These are phyloP conservation scores for Aspergillus leporis DNA, from an alignment of 495 filamentous ascomycete species.

Conservation along the genomic window DNA sequence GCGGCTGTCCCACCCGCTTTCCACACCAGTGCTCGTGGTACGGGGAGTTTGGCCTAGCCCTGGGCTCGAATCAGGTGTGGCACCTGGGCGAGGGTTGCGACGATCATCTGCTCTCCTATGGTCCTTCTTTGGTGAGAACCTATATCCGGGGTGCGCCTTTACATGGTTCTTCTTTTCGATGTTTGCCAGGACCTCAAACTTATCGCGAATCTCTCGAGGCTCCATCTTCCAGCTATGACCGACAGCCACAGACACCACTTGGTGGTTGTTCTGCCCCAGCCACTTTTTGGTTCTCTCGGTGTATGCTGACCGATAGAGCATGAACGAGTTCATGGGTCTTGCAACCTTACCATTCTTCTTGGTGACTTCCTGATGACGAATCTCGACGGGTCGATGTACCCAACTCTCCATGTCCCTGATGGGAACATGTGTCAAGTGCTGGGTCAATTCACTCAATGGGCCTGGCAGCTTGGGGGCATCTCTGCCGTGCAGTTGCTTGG, in stretches of 20 bases:
- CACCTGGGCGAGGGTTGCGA: slow-evolving; percentile 7
- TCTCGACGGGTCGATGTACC: slow-evolving; percentile 70
- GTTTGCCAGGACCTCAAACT: slow-evolving; percentile 78
- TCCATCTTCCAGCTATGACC: slow-evolving; percentile 88
- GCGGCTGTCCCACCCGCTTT: slow-evolving; percentile 32
- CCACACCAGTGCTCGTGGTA: slow-evolving; percentile 29
- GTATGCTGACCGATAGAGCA: slow-evolving; percentile 94
- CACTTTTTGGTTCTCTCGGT: slow-evolving; percentile 81
- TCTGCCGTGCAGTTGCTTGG: slow-evolving; percentile 6
- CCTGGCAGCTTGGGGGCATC: slow-evolving; percentile 23
- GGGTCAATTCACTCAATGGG: slow-evolving; percentile 79
- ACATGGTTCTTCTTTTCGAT: slow-evolving; percentile 86
- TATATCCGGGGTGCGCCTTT: slow-evolving; percentile 86
- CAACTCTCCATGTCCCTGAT: slow-evolving; percentile 79
- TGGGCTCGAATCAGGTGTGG: slow-evolving; percentile 25
- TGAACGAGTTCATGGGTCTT: slow-evolving; percentile 97
- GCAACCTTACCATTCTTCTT: slow-evolving; percentile 79
- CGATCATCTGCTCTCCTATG: slow-evolving; percentile 46
- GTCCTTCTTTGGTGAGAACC: slow-evolving; percentile 86
- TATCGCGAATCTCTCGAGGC: slow-evolving; percentile 64
- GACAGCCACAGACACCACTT: slow-evolving; percentile 82
- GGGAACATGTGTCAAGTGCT: slow-evolving; percentile 60
- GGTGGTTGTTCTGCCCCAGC: slow-evolving; percentile 89
- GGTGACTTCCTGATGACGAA: slow-evolving; percentile 65
- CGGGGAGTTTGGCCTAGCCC: slow-evolving; percentile 22